phyloP scores from a whole-genome alignment of 192 early-diverging fungal genomes.

The Coemansia sp. region DNA sequence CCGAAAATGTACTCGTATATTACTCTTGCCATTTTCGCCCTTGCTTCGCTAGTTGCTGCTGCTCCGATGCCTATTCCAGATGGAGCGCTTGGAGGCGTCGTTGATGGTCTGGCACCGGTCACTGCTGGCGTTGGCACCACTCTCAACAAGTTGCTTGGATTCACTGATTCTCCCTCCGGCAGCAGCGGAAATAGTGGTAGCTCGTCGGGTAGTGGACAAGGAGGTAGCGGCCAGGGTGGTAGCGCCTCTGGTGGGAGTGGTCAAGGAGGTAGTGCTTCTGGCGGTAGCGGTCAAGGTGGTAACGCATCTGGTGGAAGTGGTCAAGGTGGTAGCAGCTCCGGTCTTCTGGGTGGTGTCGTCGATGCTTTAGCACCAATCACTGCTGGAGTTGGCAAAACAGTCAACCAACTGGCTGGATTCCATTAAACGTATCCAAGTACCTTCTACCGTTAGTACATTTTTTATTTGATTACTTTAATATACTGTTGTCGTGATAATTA shows the following conservation, averaged over 20 bases:
- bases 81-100: slow-evolving; percentile 21
- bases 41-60: slow-evolving; percentile 9
- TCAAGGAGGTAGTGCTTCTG: background rate
- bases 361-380: slow-evolving; percentile 25
- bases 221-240: background rate
- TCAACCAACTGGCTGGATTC: slow-evolving; percentile 17
- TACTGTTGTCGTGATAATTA: background rate
- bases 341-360: slow-evolving; percentile 19
- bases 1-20: slow-evolving; percentile 5
- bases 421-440: background rate
- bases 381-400: background rate
- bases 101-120: slow-evolving; percentile 24
- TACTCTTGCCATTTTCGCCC: slow-evolving; percentile 2
- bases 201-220: background rate
- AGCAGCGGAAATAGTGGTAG: background rate
- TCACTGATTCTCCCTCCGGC: background rate
- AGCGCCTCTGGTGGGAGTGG: background rate
- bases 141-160: slow-evolving; percentile 13
- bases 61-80: slow-evolving; percentile 16
- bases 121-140: slow-evolving; percentile 16
- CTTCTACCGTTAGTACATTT: background rate
- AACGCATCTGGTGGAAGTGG: background rate
- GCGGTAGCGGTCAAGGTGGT: background rate
- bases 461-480: background rate
- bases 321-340: background rate